A percentile compares a stretch with the other conserved stretches of the same genome.
These are phyloP conservation scores for Clonostachys rosea DNA, from an alignment of 2,329 filamentous ascomycete genomes.

Conservation along the genomic window DNA sequence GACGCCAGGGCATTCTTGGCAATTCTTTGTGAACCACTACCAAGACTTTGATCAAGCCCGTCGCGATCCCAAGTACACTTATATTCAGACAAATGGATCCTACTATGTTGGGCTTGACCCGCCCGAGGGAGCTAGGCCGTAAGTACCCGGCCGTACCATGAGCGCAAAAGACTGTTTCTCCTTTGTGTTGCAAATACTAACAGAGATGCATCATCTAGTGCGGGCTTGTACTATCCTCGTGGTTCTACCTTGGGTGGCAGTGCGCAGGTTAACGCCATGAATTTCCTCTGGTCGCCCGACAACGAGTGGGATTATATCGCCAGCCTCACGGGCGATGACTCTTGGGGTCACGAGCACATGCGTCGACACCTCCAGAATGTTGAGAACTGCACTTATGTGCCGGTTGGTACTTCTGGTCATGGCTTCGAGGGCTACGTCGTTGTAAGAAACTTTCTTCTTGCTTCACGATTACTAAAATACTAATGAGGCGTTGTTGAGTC, in stretches of 20 bases:
- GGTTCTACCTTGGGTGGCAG: constrained; percentile 16
- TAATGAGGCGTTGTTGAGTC: too few relatives aligned
- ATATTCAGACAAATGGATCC: constrained; percentile 6
- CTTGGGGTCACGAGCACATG: constrained; percentile 45
- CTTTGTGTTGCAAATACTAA: neutral
- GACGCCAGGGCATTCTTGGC: constrained; percentile 5
- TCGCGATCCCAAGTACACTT: constrained; percentile 8
- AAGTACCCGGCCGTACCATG: neutral
- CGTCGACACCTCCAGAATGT: constrained; percentile 39
- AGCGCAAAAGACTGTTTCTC: neutral
- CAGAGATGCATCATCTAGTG: neutral
- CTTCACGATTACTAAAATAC: too few relatives aligned
- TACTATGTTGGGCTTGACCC: constrained; percentile 8
- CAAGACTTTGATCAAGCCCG: constrained; percentile 5
- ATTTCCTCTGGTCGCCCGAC: constrained; percentile 41
- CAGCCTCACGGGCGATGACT: constrained; percentile 40
- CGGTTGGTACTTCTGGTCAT: constrained; percentile 29
- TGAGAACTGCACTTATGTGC: constrained; percentile 40
- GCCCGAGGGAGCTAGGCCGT: constrained; percentile 7
- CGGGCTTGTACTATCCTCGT: constrained; percentile 14
- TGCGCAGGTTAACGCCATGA: constrained; percentile 32
- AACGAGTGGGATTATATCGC: constrained; percentile 44
- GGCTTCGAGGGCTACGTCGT: constrained; percentile 46
- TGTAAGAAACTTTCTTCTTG: constrained; percentile 19
- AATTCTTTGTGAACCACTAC: constrained; percentile 11